Base-by-base conservation (phyloP, 306 rosid species). In the Senna tora region DNA sequence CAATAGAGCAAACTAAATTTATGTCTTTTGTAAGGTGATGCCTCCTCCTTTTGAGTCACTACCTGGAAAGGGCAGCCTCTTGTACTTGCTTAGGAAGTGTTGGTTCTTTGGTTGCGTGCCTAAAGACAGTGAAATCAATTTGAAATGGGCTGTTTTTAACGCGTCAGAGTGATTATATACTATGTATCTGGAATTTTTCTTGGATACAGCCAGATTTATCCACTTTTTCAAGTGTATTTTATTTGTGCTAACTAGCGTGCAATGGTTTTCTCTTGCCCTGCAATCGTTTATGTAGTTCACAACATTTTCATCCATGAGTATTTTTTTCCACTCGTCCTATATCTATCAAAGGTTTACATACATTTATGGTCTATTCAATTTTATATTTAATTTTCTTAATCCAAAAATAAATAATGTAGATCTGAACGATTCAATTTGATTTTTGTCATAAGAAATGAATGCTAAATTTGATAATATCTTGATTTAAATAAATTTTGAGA, bases 51-150 rank as follows among this genome's bases (percentile, higher is more conserved):
- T 68, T 81, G 86, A 76, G 79, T 79, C 84, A 81, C 79, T 84
- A 69, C 79, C 82, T 69, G 79, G 79, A 82, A 75, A 82, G 86
- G 71, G 86, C 74, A 80, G 66, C 83, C 85, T 65, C 79, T 17
- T 80, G 78, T 85, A 80, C 87, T 88, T 64, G 66, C 78, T 79
- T 81, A 65, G 83, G 82, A 84, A 83, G 80, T 69, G 82, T 87
- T 71, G 84, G 80, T 85, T 82, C 68, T 87, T 21, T 80, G 78
- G 86, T 86, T 84, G 70, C 83, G 76, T 79, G 83, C 84, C 71
- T 79, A 57, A 69, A 79, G 85, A 77, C 85, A 71, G 76, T 77
- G 80, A 81, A 68, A 36, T 76, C 85, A 21, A 73, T 73, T 71
- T 66, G 20, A 71, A 82, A 75, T 75, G 68, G 77, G 81, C 81